phyloP scores from a whole-genome alignment of 805 yeast genomes.

The Blastobotrys attinorum region DNA sequence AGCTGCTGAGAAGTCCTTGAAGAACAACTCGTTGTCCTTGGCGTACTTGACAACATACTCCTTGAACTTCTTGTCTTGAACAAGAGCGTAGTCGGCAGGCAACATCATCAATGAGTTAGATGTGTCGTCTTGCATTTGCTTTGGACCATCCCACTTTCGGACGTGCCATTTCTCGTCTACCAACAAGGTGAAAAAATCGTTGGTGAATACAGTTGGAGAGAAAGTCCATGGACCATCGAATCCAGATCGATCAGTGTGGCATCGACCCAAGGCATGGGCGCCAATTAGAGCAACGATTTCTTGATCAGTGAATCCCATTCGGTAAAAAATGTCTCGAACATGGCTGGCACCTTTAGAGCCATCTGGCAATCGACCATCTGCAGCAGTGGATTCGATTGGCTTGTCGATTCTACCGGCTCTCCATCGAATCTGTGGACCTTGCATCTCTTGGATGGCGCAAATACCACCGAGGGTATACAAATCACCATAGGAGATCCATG shows the following conservation, averaged over 20 bases:
- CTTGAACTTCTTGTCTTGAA: slow-evolving; percentile 49
- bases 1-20: slow-evolving; percentile 53
- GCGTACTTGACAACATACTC: slow-evolving; percentile 56
- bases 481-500: slow-evolving; percentile 75
- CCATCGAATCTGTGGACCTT: slow-evolving; percentile 74
- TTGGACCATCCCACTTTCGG: slow-evolving; percentile 55
- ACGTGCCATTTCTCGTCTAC: slow-evolving; percentile 46
- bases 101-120: slow-evolving; percentile 67
- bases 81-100: slow-evolving; percentile 61
- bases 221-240: slow-evolving; percentile 84
- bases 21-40: slow-evolving; percentile 47
- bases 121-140: slow-evolving; percentile 50
- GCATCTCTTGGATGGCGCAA: slow-evolving; percentile 66
- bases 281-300: slow-evolving; percentile 70
- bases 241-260: slow-evolving; percentile 53
- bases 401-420: slow-evolving; percentile 68
- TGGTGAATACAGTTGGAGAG: slow-evolving; percentile 61
- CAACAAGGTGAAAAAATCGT: slow-evolving; percentile 56
- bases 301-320: slow-evolving; percentile 62
- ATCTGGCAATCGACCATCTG: slow-evolving; percentile 67
- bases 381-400: slow-evolving; percentile 42
- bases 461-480: slow-evolving; percentile 75
- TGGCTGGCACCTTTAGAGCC: slow-evolving; percentile 60
- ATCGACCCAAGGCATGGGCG: slow-evolving; percentile 71
- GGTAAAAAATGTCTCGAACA: slow-evolving; percentile 51